These are phyloP conservation scores for Hyphopichia pseudoburtonii DNA, from an alignment of 1,139 yeast genomes.

Conservation along the genomic window DNA sequence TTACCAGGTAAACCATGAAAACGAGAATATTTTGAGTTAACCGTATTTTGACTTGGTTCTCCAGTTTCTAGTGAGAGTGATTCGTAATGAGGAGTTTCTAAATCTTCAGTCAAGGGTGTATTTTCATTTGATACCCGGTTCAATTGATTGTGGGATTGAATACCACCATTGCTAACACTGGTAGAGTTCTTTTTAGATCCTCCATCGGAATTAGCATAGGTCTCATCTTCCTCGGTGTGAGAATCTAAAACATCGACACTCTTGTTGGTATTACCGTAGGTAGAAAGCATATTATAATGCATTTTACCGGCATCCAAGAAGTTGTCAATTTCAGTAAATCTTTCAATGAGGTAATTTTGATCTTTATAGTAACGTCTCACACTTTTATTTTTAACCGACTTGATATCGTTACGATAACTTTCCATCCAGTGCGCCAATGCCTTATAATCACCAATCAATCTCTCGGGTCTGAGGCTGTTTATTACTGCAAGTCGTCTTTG, in stretches of 20 bases:
- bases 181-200: constrained; percentile 17
- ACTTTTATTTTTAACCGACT: constrained; percentile 19
- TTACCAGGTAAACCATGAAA: constrained; percentile 58
- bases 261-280: constrained; percentile 42
- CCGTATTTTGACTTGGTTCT: constrained; percentile 2
- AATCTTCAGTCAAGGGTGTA: background rate
- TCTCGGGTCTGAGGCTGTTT: constrained; percentile 42
- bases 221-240: constrained; percentile 22
- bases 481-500: constrained; percentile 21
- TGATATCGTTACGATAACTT: constrained; percentile 21
- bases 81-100: constrained; percentile 1
- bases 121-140: background rate
- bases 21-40: constrained; percentile 24
- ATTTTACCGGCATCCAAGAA: constrained; percentile 68
- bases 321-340: constrained; percentile 61
- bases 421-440: constrained; percentile 52
- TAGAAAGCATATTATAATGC: constrained; percentile 62
- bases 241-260: constrained; percentile 16
- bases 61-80: constrained; percentile 2
- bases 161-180: constrained; percentile 6
- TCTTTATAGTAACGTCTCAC: constrained; percentile 39
- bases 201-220: background rate
- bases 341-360: constrained; percentile 61
- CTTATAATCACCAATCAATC: constrained; percentile 53
- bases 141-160: background rate